Percentiles rank a stretch among this genome's conserved stretches.
These are phyloP conservation scores for Ramichloridium luteum DNA, from an alignment of 2,329 filamentous ascomycete genomes.

Conservation along the genomic window DNA sequence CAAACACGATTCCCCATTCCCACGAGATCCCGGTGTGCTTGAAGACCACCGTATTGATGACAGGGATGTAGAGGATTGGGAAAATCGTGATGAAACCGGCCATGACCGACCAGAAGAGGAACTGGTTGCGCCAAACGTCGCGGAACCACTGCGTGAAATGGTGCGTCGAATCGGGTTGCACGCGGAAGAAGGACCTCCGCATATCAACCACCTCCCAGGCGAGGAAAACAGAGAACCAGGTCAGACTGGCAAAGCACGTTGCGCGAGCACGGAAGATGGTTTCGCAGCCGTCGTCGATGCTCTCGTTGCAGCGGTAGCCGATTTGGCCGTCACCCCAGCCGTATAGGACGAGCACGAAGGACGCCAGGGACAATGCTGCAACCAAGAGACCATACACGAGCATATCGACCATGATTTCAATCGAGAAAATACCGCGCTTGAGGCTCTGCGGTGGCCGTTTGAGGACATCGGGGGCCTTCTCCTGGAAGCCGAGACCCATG, in stretches of 20 bases:
- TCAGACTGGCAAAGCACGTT: slow-evolving; percentile 61
- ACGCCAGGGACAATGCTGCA: slow-evolving; percentile 49
- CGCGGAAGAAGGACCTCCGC: slow-evolving; percentile 61
- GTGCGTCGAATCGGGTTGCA: slow-evolving; percentile 50
- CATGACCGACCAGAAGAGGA: slow-evolving; percentile 39
- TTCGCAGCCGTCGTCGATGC: slow-evolving; percentile 43
- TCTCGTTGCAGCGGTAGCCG: slow-evolving; percentile 48
- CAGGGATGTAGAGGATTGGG: slow-evolving; percentile 50
- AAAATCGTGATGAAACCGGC: slow-evolving; percentile 35
- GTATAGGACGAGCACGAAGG: slow-evolving; percentile 54
- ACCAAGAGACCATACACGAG: slow-evolving; percentile 68
- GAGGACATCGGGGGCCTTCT: slow-evolving; percentile 65
- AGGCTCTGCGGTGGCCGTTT: slow-evolving; percentile 63
- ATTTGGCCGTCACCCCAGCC: slow-evolving; percentile 42
- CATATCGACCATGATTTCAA: slow-evolving; percentile 68
- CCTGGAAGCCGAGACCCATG: slow-evolving; percentile 74
- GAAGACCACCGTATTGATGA: slow-evolving; percentile 53
- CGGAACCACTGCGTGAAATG: slow-evolving; percentile 55
- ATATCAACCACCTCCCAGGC: slow-evolving; percentile 69
- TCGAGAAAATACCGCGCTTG: slow-evolving; percentile 58
- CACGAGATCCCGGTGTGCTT: slow-evolving; percentile 53
- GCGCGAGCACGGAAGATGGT: slow-evolving; percentile 59
- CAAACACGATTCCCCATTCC: slow-evolving; percentile 59
- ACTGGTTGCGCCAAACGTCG: slow-evolving; percentile 60
- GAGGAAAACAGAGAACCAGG: slow-evolving; percentile 64